A percentile compares a stretch with the other conserved stretches of the same genome.
phyloP scores from a whole-genome alignment of 768 basidiomycete genomes.

The Ephemerocybe angulata region DNA sequence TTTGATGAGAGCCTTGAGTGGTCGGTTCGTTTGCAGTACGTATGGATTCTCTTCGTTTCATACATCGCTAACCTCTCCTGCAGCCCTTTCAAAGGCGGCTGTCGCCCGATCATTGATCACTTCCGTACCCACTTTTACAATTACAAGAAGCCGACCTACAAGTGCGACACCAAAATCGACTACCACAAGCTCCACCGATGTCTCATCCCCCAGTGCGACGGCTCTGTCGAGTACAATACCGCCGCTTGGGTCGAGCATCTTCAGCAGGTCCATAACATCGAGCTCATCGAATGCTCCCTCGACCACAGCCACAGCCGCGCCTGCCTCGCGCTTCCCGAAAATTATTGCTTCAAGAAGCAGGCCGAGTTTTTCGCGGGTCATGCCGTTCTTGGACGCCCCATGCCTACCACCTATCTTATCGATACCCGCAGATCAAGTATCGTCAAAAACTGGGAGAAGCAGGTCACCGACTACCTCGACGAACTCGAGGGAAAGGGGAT shows the following conservation, averaged over 20 bases:
- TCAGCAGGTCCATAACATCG: background rate
- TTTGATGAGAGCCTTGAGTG: background rate
- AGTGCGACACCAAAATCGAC: background rate
- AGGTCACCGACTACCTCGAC: background rate
- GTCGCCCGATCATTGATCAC: background rate
- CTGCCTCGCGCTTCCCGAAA: background rate
- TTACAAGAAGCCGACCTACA: background rate
- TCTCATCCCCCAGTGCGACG: background rate
- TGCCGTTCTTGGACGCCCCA: slow-evolving; percentile 23
- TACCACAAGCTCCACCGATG: background rate
- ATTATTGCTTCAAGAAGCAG: background rate
- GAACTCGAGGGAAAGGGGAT: background rate
- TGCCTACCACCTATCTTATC: background rate
- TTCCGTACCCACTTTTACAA: background rate
- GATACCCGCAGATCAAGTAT: background rate
- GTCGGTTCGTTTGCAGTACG: background rate
- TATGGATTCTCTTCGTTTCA: background rate
- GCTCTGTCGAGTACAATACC: background rate
- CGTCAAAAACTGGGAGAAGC: slow-evolving; percentile 33
- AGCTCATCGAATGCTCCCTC: background rate
- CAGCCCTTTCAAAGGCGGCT: too few species aligned
- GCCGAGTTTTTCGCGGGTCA: slow-evolving; percentile 24
- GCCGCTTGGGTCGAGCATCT: background rate
- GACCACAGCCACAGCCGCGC: background rate
- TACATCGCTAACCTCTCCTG: background rate